These are phyloP conservation scores for Xylaria sp. DNA, from an alignment of 2,329 filamentous ascomycete species.

Conservation along the genomic window DNA sequence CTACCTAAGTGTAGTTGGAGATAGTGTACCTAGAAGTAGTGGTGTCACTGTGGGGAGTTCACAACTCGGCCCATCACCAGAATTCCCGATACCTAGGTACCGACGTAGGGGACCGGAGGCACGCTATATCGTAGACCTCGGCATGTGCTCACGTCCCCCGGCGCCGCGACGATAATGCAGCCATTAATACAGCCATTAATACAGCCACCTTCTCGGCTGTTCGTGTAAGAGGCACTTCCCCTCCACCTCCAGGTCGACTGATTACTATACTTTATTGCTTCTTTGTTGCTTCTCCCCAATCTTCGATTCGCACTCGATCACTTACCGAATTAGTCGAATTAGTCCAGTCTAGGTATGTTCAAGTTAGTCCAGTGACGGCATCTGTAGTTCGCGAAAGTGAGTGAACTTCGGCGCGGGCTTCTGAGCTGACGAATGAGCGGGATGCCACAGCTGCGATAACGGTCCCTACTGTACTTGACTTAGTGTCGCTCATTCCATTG, in stretches of 20 bases:
- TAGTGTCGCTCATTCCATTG: not conserved
- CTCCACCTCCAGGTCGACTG: not conserved
- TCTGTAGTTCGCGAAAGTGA: not conserved
- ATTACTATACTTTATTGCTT: not conserved
- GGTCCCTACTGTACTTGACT: not conserved
- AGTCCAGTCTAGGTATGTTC: not conserved
- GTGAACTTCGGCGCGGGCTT: not conserved
- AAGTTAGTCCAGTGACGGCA: not conserved
- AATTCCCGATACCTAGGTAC: constrained; percentile 6
- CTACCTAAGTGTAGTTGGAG: too few relatives aligned
- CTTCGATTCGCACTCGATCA: too few relatives aligned
- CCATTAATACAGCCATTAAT: constrained; percentile 17
- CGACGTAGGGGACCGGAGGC: not conserved
- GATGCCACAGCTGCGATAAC: constrained; percentile 15
- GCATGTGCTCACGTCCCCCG: constrained; percentile 24
- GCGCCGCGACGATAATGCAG: not conserved
- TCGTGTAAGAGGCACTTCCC: not conserved
- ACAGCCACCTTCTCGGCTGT: constrained; percentile 18
- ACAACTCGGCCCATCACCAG: too few relatives aligned
- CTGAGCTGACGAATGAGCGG: constrained; percentile 1
- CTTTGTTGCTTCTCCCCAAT: too few relatives aligned
- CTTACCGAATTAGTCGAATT: too few relatives aligned
- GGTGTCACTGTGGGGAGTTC: too few relatives aligned
- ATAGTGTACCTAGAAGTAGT: too few relatives aligned
- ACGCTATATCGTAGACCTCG: constrained; percentile 16